Evolutionary conservation across 164 flowering plant genomes (phyloP), one percentile per base, ranked within the genome.

Genomic region (Houttuynia cordata): DNA sequence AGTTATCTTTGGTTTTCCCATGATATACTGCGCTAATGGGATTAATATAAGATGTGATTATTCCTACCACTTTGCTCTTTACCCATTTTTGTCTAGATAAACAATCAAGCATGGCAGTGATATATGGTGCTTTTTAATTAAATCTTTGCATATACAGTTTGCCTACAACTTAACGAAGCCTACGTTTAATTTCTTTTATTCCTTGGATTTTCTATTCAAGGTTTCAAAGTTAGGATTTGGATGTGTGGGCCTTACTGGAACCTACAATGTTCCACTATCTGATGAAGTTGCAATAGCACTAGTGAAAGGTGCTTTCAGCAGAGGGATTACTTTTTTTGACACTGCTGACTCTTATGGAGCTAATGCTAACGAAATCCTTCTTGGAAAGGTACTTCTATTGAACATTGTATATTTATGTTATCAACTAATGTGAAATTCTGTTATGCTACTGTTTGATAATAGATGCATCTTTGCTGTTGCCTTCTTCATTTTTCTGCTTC

Each of bases 161-260:
- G 6, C 37, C 6, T 30, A 30, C 6, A 6, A 2, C 37, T 30
- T 30, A 42, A 1, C 8, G 17, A 42, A 42, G 1, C 9, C 49
- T 4, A 10, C 17, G 4, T 14, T 42, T 42, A 42, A 14, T 42
- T 42, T 1, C 49, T 3, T n/a, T 42, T 42, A 1, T 42, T 3
- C 9, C 49, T 42, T 42, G 12, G 12, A 42, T 8, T 1, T 42
- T 10, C 9, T 42, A 8, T 14, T 42, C 14, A 52, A 77, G 78
- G 80, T 77, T 10, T 77, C 80, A 5, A 74, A 74, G 62, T 22
- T 76, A 65, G 83, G 83, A 15, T 76, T 72, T 68, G 83, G 83
- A 1, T 79, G 80, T 54, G 61, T 60, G 71, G 75, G 83, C 3
- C 69, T 76, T 1, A 50, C 66, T n/a, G 83, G 80, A 53, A 51